phyloP scores from a whole-genome alignment of 768 basidiomycete genomes.

The Lentinula edodes region DNA sequence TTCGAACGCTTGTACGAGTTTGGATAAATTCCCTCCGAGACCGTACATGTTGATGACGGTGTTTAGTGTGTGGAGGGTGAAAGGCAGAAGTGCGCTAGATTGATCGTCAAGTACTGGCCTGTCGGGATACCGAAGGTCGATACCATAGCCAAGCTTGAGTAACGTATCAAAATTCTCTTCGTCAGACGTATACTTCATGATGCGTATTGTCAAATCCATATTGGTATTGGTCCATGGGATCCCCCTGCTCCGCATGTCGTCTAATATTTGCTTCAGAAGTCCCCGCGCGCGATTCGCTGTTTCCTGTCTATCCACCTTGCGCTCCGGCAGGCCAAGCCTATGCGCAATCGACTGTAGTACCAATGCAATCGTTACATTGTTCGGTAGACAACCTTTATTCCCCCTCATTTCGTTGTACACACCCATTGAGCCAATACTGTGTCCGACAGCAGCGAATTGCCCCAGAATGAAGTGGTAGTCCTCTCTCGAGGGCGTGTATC shows the following conservation, averaged over 20 bases:
- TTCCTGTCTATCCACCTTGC: conserved; percentile 25
- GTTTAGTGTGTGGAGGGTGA: conserved; percentile 66
- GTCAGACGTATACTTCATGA: conserved; percentile 63
- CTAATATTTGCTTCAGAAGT: conserved; percentile 45
- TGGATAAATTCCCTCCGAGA: conserved; percentile 50
- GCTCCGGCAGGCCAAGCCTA: conserved; percentile 57
- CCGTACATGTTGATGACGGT: conserved; percentile 70
- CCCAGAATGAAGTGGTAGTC: conserved; percentile 75
- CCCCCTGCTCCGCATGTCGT: conserved; percentile 47
- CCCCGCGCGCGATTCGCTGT: conserved; percentile 38
- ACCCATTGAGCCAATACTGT: conserved; percentile 51
- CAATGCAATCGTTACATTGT: conserved; percentile 52
- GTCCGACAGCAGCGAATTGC: conserved; percentile 74
- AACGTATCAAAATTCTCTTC: conserved; percentile 50
- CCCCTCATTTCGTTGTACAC: conserved; percentile 56
- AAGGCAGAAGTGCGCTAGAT: conserved; percentile 31
- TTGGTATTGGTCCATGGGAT: conserved; percentile 53
- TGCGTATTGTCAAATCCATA: conserved; percentile 62
- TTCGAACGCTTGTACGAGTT: conserved; percentile 72
- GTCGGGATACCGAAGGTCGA: conserved; percentile 75
- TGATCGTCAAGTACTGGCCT: conserved; percentile 43
- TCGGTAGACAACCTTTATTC: conserved; percentile 36
- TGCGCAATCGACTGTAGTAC: conserved; percentile 68
- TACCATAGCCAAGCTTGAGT: conserved; percentile 65
- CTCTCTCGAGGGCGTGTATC: conserved; percentile 41